Conservation (phyloP, 768 basidiomycete species). For the Guyanaporus albipodus region DNA sequence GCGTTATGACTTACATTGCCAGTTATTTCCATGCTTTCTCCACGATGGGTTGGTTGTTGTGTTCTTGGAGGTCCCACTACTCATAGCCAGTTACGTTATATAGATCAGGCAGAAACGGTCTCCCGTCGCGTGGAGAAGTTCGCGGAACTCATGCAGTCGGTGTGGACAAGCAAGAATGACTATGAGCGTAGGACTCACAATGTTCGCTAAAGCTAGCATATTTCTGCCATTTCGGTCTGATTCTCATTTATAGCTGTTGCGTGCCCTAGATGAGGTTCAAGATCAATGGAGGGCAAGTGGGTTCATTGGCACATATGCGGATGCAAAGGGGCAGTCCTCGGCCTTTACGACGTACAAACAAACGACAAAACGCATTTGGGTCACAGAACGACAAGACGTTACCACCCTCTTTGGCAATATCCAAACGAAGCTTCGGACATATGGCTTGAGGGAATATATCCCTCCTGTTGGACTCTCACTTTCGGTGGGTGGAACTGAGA, state of each 20-base stretch:
- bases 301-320: constrained; percentile 72
- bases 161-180: constrained; percentile 85
- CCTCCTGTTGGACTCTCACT: constrained; percentile 70
- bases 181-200: constrained; percentile 83
- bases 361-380: constrained; percentile 82
- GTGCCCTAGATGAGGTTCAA: constrained; percentile 63
- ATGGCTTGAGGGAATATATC: constrained; percentile 78
- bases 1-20: constrained; percentile 97
- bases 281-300: constrained; percentile 61
- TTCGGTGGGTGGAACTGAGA: constrained; percentile 36
- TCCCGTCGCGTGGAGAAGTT: constrained; percentile 94
- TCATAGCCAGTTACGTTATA: constrained; percentile 1
- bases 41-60: constrained; percentile 69
- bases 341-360: constrained; percentile 80
- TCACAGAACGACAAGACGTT: constrained; percentile 84
- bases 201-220: constrained; percentile 38
- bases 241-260: constrained; percentile 48
- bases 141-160: constrained; percentile 90
- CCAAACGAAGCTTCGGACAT: constrained; percentile 90
- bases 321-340: constrained; percentile 73
- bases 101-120: constrained; percentile 94
- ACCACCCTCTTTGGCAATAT: constrained; percentile 88
- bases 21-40: constrained; percentile 98
- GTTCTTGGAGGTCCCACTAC: background rate
- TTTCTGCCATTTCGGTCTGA: constrained; percentile 4